Percentiles rank a stretch among this genome's conserved stretches.
These are phyloP conservation scores for Malus domestica DNA, from an alignment of 306 rosid species.

Conservation along the genomic window DNA sequence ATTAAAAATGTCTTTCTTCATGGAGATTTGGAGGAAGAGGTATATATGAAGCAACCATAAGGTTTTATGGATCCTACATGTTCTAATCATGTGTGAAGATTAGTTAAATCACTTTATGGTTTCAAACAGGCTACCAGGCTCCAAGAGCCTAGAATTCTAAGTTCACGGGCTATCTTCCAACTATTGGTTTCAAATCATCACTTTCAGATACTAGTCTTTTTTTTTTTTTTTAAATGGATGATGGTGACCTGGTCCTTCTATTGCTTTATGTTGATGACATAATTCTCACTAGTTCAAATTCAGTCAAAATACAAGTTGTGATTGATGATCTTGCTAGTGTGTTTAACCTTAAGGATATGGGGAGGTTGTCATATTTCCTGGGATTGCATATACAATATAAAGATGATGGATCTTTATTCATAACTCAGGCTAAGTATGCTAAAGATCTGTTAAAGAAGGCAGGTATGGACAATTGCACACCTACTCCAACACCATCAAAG, in stretches of 20 bases:
- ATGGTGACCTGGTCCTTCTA: background rate
- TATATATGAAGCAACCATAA: background rate
- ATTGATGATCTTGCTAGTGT: background rate
- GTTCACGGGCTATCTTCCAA: background rate
- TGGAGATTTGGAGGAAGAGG: background rate
- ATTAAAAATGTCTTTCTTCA: background rate
- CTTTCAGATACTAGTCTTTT: background rate
- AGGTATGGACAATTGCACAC: background rate
- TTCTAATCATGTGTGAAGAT: background rate
- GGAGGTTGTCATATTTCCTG: background rate
- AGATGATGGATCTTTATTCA: too few relatives aligned
- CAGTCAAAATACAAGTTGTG: background rate
- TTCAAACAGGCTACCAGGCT: rapidly evolving
- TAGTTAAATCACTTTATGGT: background rate
- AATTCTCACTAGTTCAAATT: background rate
- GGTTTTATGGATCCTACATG: background rate
- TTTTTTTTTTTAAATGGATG: background rate
- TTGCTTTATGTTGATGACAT: background rate
- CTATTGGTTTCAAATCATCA: background rate
- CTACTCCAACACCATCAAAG: background rate
- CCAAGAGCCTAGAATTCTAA: background rate
- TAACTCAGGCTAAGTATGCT: background rate
- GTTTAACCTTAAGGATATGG: background rate
- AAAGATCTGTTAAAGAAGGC: background rate
- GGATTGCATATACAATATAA: too few relatives aligned